Base-by-base conservation (phyloP, 805 yeast genomes). In the Komagataella phaffii region DNA sequence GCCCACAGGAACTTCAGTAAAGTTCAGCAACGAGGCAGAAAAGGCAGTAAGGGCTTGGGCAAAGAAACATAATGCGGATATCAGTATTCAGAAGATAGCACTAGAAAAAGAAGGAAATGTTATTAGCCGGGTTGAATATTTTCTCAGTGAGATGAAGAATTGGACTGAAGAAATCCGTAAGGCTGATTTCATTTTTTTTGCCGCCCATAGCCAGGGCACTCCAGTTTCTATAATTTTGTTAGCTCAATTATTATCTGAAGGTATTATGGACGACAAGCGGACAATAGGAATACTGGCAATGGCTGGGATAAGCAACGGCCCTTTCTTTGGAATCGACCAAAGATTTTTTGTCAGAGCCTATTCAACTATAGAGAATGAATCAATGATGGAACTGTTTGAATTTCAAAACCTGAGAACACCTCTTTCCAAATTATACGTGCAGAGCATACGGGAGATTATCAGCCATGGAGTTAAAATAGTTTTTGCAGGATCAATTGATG, bases 241-340 rank as follows among this genome's bases (percentile, higher is more conserved):
- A n/a, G 84, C 96, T 0, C 75, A 76, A 57, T 71, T 91, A 46
- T 75, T 91, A 10, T 84, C 79, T 56, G 73, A 77, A 44, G 93
- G 80, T 0, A 56, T 66, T 7, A 71, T 79, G 8, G 61, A 72
- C 17, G 46, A 44, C 23, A 59, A 66, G 47, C 75, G 77, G 54
- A 64, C 76, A 19, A 74, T 90, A 12, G 88, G 93, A 0, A 69
- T 91, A 17, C 67, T 91, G 49, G 91, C 91, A 3, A 91, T 91
- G 99, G 98, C 98, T 0, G 98, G 98, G 1, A 80, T 90, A 21
- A 88, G 89, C 59, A 80, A 88, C 62, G 99, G 99, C 0, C 99
- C 99, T 2, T 86, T 88, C 61, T 88, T 81, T 57, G 97, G 97
- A 0, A 79, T 80, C 58, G 98, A 93, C 62, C 89, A 88, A 63